phyloP scores from a whole-genome alignment of 2,329 filamentous ascomycete species.

The Paracoccidioides lutzii region DNA sequence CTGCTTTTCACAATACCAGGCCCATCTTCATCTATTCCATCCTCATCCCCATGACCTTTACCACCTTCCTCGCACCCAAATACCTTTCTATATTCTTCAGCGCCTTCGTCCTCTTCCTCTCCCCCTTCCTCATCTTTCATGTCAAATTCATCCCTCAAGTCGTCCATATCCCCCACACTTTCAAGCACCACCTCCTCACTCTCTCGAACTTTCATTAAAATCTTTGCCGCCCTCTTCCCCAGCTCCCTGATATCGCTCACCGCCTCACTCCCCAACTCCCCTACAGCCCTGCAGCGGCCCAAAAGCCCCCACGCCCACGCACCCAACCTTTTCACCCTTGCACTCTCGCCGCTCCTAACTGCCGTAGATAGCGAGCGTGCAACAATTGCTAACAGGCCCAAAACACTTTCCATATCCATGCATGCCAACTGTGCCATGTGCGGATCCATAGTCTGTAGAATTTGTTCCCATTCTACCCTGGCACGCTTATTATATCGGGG shows the following conservation, averaged over 20 bases:
- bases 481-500: constrained; percentile 41
- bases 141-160: constrained; percentile 18
- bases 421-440: constrained; percentile 38
- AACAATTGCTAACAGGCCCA: constrained; percentile 53
- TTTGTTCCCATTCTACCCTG: constrained; percentile 42
- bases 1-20: too few species aligned
- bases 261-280: constrained; percentile 62
- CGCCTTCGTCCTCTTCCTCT: constrained; percentile 6
- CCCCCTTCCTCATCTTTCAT: constrained; percentile 16
- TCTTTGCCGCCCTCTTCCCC: constrained; percentile 57
- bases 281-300: constrained; percentile 59
- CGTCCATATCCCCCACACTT: constrained; percentile 13
- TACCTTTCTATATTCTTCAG: constrained; percentile 18
- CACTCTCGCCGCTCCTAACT: constrained; percentile 47
- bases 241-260: constrained; percentile 66
- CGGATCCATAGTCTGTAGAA: constrained; percentile 32
- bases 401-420: constrained; percentile 48
- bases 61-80: constrained; percentile 4
- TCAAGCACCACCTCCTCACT: background rate
- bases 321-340: constrained; percentile 54
- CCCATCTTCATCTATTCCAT: background rate
- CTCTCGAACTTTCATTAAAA: constrained; percentile 32
- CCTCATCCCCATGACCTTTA: background rate
- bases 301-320: constrained; percentile 79
- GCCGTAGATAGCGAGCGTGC: constrained; percentile 46